phyloP scores from a whole-genome alignment of 1,284 basidiomycete species.

The Trametes hirsuta region DNA sequence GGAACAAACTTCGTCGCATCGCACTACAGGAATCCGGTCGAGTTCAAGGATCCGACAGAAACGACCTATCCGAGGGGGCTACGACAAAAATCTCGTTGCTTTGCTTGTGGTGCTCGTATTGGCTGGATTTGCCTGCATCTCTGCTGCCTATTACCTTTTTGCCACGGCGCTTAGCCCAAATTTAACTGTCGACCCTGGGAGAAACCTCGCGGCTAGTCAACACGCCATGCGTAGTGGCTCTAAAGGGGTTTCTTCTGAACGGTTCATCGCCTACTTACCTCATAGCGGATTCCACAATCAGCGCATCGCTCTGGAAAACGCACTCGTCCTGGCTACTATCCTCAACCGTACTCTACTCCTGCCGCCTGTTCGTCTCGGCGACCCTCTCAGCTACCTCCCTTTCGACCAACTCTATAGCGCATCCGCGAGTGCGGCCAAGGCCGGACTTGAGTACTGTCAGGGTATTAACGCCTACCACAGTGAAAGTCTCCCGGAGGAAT shows the following conservation, averaged over 20 bases:
- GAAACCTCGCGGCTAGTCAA: not conserved
- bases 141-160: not conserved
- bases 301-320: constrained; percentile 82
- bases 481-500: constrained; percentile 50
- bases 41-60: not conserved
- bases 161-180: not conserved
- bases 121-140: not conserved
- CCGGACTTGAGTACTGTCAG: constrained; percentile 56
- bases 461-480: constrained; percentile 32
- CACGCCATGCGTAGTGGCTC: not conserved
- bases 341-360: constrained; percentile 77
- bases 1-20: not conserved
- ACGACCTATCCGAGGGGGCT: not conserved
- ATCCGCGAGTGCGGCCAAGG: constrained; percentile 54
- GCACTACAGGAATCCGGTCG: not conserved
- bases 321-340: constrained; percentile 65
- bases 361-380: constrained; percentile 70
- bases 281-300: constrained; percentile 86
- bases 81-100: not conserved
- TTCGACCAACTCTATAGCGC: constrained; percentile 58
- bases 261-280: constrained; percentile 68
- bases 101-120: not conserved
- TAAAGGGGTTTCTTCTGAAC: constrained; percentile 28
- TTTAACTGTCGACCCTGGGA: not conserved
- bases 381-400: constrained; percentile 61